A percentile compares a stretch with the other conserved stretches of the same genome.
phyloP scores from a whole-genome alignment of 2,329 filamentous ascomycete genomes.

The Xylaria sp. region DNA sequence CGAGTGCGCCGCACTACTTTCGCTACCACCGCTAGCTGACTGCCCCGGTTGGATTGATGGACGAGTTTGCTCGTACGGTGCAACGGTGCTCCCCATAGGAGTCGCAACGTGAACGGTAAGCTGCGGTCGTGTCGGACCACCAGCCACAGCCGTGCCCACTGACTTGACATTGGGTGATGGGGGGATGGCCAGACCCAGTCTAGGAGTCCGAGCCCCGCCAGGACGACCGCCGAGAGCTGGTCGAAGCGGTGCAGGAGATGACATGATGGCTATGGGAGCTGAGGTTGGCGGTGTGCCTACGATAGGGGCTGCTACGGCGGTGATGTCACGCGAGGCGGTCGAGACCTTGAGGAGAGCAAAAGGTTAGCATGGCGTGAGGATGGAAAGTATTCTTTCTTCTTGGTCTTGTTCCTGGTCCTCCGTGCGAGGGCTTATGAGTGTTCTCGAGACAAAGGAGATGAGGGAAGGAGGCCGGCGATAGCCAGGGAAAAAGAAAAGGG shows the following conservation, averaged over 20 bases:
- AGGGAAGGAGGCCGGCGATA: constrained; percentile 14
- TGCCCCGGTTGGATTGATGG: constrained; percentile 66
- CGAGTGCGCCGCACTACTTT: constrained; percentile 81
- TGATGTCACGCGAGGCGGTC: constrained; percentile 41
- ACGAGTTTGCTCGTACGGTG: constrained; percentile 73
- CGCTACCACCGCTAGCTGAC: constrained; percentile 80
- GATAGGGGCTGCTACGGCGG: constrained; percentile 39
- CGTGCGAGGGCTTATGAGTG: not conserved
- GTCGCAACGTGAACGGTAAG: constrained; percentile 86
- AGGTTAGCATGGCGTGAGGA: constrained; percentile 45
- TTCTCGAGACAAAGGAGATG: constrained; percentile 1
- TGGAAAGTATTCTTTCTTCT: constrained; percentile 24
- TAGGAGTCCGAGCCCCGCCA: constrained; percentile 73
- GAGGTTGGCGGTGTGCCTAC: constrained; percentile 44
- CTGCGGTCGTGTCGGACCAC: constrained; percentile 64
- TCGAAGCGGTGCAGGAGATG: constrained; percentile 81
- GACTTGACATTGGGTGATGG: constrained; percentile 85
- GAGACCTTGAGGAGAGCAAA: constrained; percentile 42
- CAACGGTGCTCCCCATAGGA: constrained; percentile 82
- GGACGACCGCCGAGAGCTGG: constrained; percentile 78
- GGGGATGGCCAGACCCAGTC: constrained; percentile 89
- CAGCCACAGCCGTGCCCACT: constrained; percentile 64
- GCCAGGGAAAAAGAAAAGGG: constrained; percentile 16
- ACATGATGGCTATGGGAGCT: constrained; percentile 67
- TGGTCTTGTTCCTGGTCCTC: not conserved